Evolutionary conservation across 2,329 filamentous ascomycete species (phyloP).

Genomic region (Hymenoscyphus fraxineus): DNA sequence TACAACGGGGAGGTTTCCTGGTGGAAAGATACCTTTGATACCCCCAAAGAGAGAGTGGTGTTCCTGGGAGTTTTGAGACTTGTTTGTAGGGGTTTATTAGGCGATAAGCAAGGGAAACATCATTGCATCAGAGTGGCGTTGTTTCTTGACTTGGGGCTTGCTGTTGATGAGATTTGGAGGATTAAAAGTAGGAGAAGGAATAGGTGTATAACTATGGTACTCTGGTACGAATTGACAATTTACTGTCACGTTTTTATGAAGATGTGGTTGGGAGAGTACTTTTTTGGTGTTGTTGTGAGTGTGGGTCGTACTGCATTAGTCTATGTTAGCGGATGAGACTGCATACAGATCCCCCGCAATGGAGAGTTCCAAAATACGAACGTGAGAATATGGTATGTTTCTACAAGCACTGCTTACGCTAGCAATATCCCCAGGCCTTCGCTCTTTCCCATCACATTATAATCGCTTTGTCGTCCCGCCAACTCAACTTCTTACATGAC

Average conservation of each 20-base stretch:
- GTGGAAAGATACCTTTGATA: slow-evolving; percentile 68
- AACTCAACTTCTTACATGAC: not conserved
- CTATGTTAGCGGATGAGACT: not conserved
- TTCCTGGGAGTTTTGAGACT: slow-evolving; percentile 62
- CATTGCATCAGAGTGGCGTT: not conserved
- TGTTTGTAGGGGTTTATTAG: not conserved
- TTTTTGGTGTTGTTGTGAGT: not conserved
- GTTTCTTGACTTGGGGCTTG: not conserved
- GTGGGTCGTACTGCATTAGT: not conserved
- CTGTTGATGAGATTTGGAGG: not conserved
- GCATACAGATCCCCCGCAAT: not conserved
- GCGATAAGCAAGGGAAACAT: not conserved
- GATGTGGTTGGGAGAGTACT: not conserved
- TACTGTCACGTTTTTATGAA: not conserved
- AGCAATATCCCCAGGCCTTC: not conserved
- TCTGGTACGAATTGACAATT: not conserved
- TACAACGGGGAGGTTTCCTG: slow-evolving; percentile 63
- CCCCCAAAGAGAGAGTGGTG: slow-evolving; percentile 77
- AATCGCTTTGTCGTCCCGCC: not conserved
- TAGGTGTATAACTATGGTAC: not conserved
- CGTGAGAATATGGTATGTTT: not conserved
- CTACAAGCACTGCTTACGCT: not conserved
- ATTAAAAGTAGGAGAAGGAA: not conserved
- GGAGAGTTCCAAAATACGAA: not conserved
- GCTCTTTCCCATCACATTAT: not conserved